Evolutionary conservation across 2,329 filamentous ascomycete species (phyloP).

Genomic region (Albophoma yamanashiensis): DNA sequence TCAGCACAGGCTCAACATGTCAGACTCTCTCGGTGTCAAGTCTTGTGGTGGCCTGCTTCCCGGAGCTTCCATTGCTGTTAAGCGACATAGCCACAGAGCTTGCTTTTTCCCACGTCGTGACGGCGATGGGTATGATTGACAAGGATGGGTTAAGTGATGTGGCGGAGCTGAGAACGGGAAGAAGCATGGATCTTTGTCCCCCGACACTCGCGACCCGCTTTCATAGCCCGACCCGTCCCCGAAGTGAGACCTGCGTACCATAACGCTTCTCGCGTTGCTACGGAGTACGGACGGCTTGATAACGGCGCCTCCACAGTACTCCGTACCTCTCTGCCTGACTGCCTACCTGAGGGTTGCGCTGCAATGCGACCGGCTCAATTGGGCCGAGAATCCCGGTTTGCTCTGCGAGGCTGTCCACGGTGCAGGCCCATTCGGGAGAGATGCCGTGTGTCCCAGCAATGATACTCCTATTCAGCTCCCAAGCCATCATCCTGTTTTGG

Average conservation of each 20-base stretch:
- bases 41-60: not conserved
- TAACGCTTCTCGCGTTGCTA: not conserved
- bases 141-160: not conserved
- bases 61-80: not conserved
- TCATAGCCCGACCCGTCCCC: no score
- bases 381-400: not conserved
- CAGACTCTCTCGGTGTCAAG: not conserved
- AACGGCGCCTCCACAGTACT: not conserved
- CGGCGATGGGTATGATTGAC: not conserved
- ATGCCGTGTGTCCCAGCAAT: not conserved
- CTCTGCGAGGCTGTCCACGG: not conserved
- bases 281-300: not conserved
- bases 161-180: not conserved
- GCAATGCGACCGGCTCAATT: not conserved
- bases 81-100: not conserved
- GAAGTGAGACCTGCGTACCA: not conserved
- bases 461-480: not conserved
- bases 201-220: not conserved
- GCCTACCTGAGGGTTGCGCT: not conserved
- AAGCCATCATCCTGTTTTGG: slow-evolving; percentile 1
- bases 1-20: not conserved
- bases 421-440: not conserved
- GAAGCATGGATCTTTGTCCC: not conserved
- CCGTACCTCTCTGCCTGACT: no score
- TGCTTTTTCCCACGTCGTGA: not conserved